Conservation (phyloP, 768 basidiomycete species). For the Tylopilus cervinicoccineus region DNA sequence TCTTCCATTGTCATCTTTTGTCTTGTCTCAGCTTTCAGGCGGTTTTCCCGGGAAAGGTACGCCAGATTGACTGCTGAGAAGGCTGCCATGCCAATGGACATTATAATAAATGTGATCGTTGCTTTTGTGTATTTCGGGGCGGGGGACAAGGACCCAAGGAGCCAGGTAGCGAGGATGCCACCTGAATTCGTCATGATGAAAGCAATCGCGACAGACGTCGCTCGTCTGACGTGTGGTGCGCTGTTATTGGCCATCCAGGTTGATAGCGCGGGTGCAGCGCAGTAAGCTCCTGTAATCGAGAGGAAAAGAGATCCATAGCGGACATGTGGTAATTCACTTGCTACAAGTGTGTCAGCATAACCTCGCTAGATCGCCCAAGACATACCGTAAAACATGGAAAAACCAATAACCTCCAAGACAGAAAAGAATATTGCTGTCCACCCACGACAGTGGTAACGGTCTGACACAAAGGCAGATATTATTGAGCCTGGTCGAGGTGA, state of each 20-base stretch:
- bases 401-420: constrained; percentile 44
- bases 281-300: constrained; percentile 50
- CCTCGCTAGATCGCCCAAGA: neutral
- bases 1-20: constrained; percentile 26
- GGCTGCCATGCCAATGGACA: constrained; percentile 39
- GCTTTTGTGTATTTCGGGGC: constrained; percentile 49
- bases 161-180: constrained; percentile 60
- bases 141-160: constrained; percentile 47
- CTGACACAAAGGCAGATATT: constrained; percentile 46
- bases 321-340: constrained; percentile 31
- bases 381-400: constrained; percentile 53
- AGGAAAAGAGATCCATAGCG: constrained; percentile 58
- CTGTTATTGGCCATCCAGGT: constrained; percentile 65
- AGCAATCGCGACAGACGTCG: constrained; percentile 53
- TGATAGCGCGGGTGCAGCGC: constrained; percentile 47
- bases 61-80: constrained; percentile 35
- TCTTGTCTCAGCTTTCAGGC: constrained; percentile 40
- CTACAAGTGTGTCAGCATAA: constrained; percentile 8
- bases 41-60: constrained; percentile 43
- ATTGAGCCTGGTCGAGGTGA: constrained; percentile 31
- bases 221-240: constrained; percentile 51
- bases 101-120: constrained; percentile 33
- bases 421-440: constrained; percentile 42
- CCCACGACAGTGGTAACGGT: constrained; percentile 49
- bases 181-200: constrained; percentile 58